Evolutionary conservation across 1,139 yeast genomes (phyloP), one percentile per base, ranked within the genome.

Genomic region (Hyphopichia khmerensis): DNA sequence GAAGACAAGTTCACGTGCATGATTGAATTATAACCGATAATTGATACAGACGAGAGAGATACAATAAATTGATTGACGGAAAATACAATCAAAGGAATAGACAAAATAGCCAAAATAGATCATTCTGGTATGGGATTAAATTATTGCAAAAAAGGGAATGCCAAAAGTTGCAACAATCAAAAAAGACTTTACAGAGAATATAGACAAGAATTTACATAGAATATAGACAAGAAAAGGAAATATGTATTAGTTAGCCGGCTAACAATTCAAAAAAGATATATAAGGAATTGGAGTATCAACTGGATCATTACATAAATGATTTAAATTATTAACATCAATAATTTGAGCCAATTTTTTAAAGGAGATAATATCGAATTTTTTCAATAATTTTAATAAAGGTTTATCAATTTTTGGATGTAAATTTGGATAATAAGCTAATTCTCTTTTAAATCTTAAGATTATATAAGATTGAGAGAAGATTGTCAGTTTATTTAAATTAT

Each of bases 181-280:
- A n/a, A n/a, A n/a, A n/a, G n/a, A n/a, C n/a, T n/a, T n/a, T n/a
- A n/a, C n/a, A n/a, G n/a, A n/a, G n/a, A n/a, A n/a, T n/a, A n/a
- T n/a, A n/a, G n/a, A n/a, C n/a, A n/a, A n/a, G n/a, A n/a, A n/a
- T n/a, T n/a, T n/a, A n/a, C n/a, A n/a, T n/a, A n/a, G n/a, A n/a
- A 5, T 21, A 21, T 21, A 21, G 8, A 21, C 8, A 21, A 21
- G 8, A 8, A 26, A 26, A 26, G 29, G 13, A 26, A 11, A 26
- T 26, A n/a, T n/a, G n/a, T n/a, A n/a, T n/a, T n/a, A n/a, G 17
- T 30, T 30, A 30, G 33, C 33, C 33, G n/a, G 33, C 33, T 30
- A 30, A 30, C 17, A 11, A 26, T 26, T 26, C 10, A 26, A 26
- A 13, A 26, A 26, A 8, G 29, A 7, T 7, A 26, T 4, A 26